Evolutionary conservation across 2,329 filamentous ascomycete genomes (phyloP).

Genomic region (Aspergillus texensis): DNA sequence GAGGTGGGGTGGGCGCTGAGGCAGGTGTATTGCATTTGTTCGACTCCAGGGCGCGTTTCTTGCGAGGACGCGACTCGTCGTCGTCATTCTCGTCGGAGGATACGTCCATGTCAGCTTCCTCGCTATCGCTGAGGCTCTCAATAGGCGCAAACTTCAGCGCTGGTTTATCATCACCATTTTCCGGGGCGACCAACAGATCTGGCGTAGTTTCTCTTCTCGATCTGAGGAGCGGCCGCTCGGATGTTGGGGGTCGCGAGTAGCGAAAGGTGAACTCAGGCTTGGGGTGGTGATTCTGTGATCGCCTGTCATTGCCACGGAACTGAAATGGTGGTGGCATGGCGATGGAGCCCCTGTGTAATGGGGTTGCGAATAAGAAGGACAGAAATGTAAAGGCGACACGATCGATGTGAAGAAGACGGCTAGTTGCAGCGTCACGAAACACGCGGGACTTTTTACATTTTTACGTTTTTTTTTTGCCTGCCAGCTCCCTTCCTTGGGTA

Average conservation of each 20-base stretch:
- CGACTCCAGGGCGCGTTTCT: constrained; percentile 37
- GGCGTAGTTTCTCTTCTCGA: constrained; percentile 39
- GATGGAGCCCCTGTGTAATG: neutral
- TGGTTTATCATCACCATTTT: constrained; percentile 29
- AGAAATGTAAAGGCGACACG: neutral
- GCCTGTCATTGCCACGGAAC: constrained; percentile 37
- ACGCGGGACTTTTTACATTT: too few relatives aligned
- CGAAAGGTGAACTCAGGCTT: constrained; percentile 46
- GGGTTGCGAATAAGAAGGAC: neutral
- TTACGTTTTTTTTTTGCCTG: constrained; percentile 3
- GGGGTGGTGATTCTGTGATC: constrained; percentile 22
- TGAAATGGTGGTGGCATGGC: constrained; percentile 32
- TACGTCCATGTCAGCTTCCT: constrained; percentile 50
- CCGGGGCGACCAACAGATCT: constrained; percentile 32
- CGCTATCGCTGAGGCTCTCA: constrained; percentile 48
- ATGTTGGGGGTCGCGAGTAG: constrained; percentile 37
- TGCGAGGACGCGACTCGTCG: constrained; percentile 38
- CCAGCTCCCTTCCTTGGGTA: constrained; percentile 4
- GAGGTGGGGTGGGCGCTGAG: constrained; percentile 27
- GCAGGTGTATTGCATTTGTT: constrained; percentile 17
- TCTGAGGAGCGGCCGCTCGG: constrained; percentile 42
- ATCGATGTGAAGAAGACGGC: neutral
- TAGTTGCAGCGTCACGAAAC: neutral
- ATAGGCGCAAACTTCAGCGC: constrained; percentile 39
- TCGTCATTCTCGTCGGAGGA: constrained; percentile 41